Base-by-base conservation (phyloP, 2,329 filamentous ascomycete genomes). In the Raffaelea deltoideospora region DNA sequence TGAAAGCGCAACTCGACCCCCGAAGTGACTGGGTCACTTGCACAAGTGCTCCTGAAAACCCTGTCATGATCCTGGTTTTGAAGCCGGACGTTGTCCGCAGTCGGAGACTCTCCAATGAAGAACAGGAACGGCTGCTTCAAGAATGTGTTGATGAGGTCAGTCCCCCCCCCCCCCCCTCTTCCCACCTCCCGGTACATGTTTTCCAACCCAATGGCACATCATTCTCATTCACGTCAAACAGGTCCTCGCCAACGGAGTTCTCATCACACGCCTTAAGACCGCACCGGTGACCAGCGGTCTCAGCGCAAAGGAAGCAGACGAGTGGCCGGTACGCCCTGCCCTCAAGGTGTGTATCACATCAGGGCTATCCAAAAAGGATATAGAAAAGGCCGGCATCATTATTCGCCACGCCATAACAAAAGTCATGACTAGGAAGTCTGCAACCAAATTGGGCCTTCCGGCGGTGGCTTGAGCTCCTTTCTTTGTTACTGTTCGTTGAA, bases 141-240 rank as follows among this genome's bases (percentile, higher is more conserved):
- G 90, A 98, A 49, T 79, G 84, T 45, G 85, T 94, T n/a, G 92
- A 98, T 42, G 90, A 98, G 79, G 87, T 92, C 67, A 50, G 72
- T 56, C 37, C 28, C 28, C 15, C 22, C 9, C 23, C 14, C 17
- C 24, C 11, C 15, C 23, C 18, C 35, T 32, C 11, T n/a, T 10
- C 24, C 14, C 24, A 9, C 24, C n/a, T n/a, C n/a, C n/a, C n/a
- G n/a, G n/a, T n/a, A n/a, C n/a, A n/a, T n/a, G 21, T 5, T 19
- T 20, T 14, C 11, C 11, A 17, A 11, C 14, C 11, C n/a, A 10
- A 11, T 11, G 22, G 22, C 22, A 11, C 22, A 24, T 24, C 11
- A 14, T 28, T 17, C 8, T 19, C 8, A 15, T 38, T 41, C 30
- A 36, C 35, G 18, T 24, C 2, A 14, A 31, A 17, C n/a, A 94